These are phyloP conservation scores for Polytolypa hystricis DNA, from an alignment of 2,329 filamentous ascomycete species.

Conservation along the genomic window DNA sequence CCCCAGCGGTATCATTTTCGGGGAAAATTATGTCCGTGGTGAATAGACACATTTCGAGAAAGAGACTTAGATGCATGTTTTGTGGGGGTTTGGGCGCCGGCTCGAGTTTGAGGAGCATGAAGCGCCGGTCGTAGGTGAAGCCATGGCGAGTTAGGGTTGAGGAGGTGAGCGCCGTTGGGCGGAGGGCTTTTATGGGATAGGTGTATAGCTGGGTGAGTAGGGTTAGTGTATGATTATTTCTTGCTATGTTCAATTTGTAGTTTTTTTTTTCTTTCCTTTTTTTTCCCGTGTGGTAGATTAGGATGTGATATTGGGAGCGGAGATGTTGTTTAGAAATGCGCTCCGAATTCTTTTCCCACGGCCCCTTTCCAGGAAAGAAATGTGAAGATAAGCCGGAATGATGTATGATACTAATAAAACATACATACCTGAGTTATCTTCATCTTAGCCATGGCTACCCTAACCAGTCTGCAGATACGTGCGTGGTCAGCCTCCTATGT, in stretches of 20 bases:
- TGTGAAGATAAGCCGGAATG: background rate
- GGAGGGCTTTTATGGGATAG: conserved; percentile 65
- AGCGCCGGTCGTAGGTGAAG: conserved; percentile 54
- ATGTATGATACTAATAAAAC: background rate
- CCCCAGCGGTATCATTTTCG: conserved; percentile 9
- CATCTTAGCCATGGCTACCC: conserved; percentile 15
- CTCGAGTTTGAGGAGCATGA: conserved; percentile 54
- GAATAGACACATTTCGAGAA: conserved; percentile 55
- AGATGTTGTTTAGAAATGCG: too few species aligned
- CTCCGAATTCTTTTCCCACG: too few species aligned
- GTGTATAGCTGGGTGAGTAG: conserved; percentile 49
- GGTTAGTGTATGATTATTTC: background rate
- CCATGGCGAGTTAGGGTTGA: conserved; percentile 51
- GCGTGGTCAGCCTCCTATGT: too few species aligned
- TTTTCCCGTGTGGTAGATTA: too few species aligned
- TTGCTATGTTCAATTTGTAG: too few species aligned
- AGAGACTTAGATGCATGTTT: conserved; percentile 50
- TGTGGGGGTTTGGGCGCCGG: conserved; percentile 24
- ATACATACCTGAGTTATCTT: conserved; percentile 23
- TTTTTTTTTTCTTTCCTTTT: too few species aligned
- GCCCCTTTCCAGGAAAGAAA: too few species aligned
- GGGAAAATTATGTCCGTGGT: conserved; percentile 41
- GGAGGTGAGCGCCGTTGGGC: conserved; percentile 44
- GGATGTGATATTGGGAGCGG: too few species aligned
- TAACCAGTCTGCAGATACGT: too few species aligned